Percentiles rank a stretch among this genome's conserved stretches.
Conservation (phyloP, 2,329 filamentous ascomycete genomes). For the Trichophyton benhamiae region DNA sequence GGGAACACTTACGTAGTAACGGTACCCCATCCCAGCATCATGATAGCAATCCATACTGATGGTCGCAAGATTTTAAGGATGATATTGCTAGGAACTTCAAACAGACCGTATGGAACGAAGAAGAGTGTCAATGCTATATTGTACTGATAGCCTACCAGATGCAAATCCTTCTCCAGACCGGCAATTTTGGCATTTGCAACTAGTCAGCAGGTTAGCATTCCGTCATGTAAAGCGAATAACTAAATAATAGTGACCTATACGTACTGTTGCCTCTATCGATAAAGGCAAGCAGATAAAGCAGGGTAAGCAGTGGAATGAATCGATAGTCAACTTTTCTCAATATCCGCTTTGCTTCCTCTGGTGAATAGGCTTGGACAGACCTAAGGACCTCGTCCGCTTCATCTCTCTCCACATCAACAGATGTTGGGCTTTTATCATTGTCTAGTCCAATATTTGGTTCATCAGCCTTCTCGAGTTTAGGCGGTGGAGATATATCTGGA, state of each 20-base stretch:
- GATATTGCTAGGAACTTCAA: constrained; percentile 33
- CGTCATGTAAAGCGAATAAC: neutral
- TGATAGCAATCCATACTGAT: constrained; percentile 35
- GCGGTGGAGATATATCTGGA: neutral
- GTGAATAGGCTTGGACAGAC: constrained; percentile 9
- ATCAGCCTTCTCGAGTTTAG: neutral
- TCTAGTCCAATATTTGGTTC: neutral
- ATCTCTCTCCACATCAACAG: constrained; percentile 6
- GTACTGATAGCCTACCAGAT: constrained; percentile 27
- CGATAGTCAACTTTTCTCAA: constrained; percentile 31
- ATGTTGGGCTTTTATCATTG: neutral
- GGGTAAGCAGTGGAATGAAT: constrained; percentile 31
- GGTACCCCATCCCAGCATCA: constrained; percentile 32
- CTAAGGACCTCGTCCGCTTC: constrained; percentile 7
- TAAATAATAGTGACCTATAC: neutral
- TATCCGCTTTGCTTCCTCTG: constrained; percentile 16
- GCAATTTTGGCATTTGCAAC: constrained; percentile 30
- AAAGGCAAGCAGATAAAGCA: constrained; percentile 59
- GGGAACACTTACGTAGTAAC: constrained; percentile 15
- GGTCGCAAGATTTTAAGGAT: constrained; percentile 30
- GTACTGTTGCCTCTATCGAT: constrained; percentile 45
- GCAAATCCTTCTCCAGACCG: constrained; percentile 19
- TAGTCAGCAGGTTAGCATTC: neutral
- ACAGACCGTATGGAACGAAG: constrained; percentile 29
- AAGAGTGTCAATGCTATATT: constrained; percentile 29